Percentiles rank a stretch among this genome's conserved stretches.
These are phyloP conservation scores for Thielaviopsis musarum DNA, from an alignment of 2,329 filamentous ascomycete species.

Conservation along the genomic window DNA sequence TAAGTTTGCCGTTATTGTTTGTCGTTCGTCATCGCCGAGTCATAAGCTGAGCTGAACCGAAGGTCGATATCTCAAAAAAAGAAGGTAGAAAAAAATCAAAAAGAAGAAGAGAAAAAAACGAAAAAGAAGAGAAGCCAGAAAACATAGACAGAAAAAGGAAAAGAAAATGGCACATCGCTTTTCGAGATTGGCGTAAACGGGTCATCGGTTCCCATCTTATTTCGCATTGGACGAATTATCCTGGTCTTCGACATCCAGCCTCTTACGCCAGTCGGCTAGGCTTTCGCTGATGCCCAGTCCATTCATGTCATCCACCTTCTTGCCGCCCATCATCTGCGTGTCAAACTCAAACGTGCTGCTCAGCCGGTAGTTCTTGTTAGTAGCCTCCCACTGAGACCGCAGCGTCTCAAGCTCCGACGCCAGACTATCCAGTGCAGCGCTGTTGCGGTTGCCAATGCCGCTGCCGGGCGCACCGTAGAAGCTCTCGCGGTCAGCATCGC, in stretches of 20 bases:
- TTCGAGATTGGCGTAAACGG: not conserved
- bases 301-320: constrained; percentile 28
- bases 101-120: not conserved
- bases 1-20: no score
- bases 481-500: constrained; percentile 39
- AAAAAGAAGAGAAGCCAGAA: not conserved
- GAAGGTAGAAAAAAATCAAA: no score
- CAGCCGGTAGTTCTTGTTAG: constrained; percentile 84
- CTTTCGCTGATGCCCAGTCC: constrained; percentile 46
- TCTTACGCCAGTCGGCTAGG: constrained; percentile 64
- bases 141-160: constrained; percentile 1
- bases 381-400: constrained; percentile 84
- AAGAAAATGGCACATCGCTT: not conserved
- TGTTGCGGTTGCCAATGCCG: constrained; percentile 34
- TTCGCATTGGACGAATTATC: constrained; percentile 17
- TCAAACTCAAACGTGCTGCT: constrained; percentile 87
- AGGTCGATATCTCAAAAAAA: not conserved
- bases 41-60: not conserved
- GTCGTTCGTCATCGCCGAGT: no score
- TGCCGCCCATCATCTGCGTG: constrained; percentile 18
- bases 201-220: not conserved
- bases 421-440: constrained; percentile 67
- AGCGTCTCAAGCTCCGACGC: constrained; percentile 85
- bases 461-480: constrained; percentile 43
- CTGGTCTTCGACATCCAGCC: constrained; percentile 41